A percentile compares a stretch with the other conserved stretches of the same genome.
These are phyloP conservation scores for Noccaea caerulescens DNA, from an alignment of 345 rosid genomes.

Conservation along the genomic window DNA sequence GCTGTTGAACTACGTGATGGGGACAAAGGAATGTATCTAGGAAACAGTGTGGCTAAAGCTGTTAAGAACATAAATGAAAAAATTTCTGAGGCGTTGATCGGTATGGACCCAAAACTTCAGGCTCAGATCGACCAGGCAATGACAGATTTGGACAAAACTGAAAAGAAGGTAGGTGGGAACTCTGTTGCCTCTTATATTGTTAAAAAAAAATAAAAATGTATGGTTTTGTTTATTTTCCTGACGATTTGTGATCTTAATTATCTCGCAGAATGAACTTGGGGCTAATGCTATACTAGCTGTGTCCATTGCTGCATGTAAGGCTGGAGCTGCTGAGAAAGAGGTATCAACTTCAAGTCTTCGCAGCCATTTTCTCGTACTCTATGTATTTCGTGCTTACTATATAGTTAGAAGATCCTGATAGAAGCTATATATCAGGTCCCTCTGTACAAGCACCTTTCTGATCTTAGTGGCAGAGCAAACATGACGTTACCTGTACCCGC, in stretches of 20 bases:
- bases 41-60: constrained; percentile 89
- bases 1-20: constrained; percentile 95
- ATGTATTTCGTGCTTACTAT: neutral
- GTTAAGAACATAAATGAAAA: constrained; percentile 88
- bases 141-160: constrained; percentile 95
- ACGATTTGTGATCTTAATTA: constrained; percentile 3
- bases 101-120: constrained; percentile 96
- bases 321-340: constrained; percentile 99
- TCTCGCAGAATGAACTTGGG: constrained; percentile 80
- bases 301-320: constrained; percentile 97
- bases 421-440: constrained; percentile 62
- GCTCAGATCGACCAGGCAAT: constrained; percentile 94
- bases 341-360: constrained; percentile 42
- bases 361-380: neutral
- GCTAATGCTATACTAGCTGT: constrained; percentile 94
- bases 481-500: constrained; percentile 88
- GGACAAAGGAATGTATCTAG: constrained; percentile 87
- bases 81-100: constrained; percentile 81
- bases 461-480: constrained; percentile 74
- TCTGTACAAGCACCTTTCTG: constrained; percentile 86
- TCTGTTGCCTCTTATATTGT: neutral
- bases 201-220: neutral
- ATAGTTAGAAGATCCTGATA: constrained; percentile 35
- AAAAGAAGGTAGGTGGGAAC: constrained; percentile 71
- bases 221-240: neutral